Base-by-base conservation (phyloP, 75 land plant genomes). In the Sequoiadendron giganteum region DNA sequence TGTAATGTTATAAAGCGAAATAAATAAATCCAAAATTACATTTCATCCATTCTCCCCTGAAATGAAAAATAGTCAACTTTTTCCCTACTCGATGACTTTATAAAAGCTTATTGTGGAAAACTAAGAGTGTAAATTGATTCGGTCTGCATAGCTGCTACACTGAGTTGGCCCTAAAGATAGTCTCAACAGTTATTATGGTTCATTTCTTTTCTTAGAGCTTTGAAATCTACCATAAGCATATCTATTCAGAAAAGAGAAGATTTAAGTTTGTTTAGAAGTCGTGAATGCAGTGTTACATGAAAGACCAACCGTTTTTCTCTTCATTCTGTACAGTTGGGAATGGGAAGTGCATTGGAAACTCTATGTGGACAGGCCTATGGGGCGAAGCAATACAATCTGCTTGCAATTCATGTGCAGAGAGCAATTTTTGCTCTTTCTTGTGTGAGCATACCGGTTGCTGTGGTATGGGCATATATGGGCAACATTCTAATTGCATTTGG, bases 301-400 rank as follows among this genome's bases (percentile, higher is more conserved):
- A 75, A 75, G 77, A 75, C 77, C 77, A 75, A 75, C 77, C 11
- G 16, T 32, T 75, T 75, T 75, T 75, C 77, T 34, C 13, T 75
- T 75, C 38, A 34, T 32, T 75, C 13, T 75, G 34, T 13, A 34
- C 77, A 75, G 77, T 13, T 75, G 14, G 77, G 77, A 75, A 75
- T 75, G 77, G 77, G 77, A 34, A 34, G 77, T 75, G 77, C 77
- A 75, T 55, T 97, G 88, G 97, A 95, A 61, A 97, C 99, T 13
- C 89, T 97, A 6, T 96, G 97, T 73, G 97, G 97, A 8, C 97
- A 95, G 86, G 94, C 99, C 3, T 96, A 86, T 88, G 99, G 99
- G 75, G 97, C 97, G 85, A 92, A 92, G 79, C 97, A 97, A 85
- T 93, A 95, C 83, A 92, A 93, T 85, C 86, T 93, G 92, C 93